Evolutionary conservation across 2,329 filamentous ascomycete genomes (phyloP).

Genomic region (Hortaea sp.): DNA sequence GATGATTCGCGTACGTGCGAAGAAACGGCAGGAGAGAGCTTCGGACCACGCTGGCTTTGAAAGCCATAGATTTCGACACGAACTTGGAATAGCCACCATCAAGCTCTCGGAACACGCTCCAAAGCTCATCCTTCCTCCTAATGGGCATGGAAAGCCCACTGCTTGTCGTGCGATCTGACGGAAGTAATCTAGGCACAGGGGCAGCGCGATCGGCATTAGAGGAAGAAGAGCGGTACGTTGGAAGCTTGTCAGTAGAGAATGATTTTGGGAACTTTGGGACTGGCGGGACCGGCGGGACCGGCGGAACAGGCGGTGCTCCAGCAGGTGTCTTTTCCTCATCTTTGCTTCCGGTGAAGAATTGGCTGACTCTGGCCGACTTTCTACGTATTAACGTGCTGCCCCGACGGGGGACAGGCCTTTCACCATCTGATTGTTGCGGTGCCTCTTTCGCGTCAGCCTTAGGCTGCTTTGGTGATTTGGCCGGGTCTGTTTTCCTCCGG

Average conservation of each 20-base stretch:
- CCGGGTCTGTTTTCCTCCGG: conserved; percentile 7
- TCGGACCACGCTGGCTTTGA: conserved; percentile 69
- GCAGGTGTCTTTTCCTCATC: background rate
- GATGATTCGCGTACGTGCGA: conserved; percentile 56
- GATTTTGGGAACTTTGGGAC: conserved; percentile 37
- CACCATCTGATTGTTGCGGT: background rate
- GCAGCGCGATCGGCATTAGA: conserved; percentile 28
- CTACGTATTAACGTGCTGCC: conserved; percentile 3
- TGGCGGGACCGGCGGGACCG: conserved; percentile 31
- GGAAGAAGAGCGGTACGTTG: conserved; percentile 26
- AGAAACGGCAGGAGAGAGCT: conserved; percentile 67
- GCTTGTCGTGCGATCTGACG: conserved; percentile 22
- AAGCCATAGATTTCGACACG: conserved; percentile 58
- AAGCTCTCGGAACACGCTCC: conserved; percentile 56
- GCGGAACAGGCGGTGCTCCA: background rate
- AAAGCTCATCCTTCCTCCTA: conserved; percentile 60
- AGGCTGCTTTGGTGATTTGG: conserved; percentile 3
- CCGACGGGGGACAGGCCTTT: background rate
- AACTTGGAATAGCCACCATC: conserved; percentile 67
- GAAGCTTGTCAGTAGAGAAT: conserved; percentile 39
- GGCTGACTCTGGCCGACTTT: conserved; percentile 3
- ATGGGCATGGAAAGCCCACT: conserved; percentile 14
- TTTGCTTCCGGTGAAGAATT: conserved; percentile 3
- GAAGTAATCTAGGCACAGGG: conserved; percentile 33
- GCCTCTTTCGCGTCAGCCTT: background rate